phyloP scores from a whole-genome alignment of 129 eudicot genomes.

The Glebionis coronaria region DNA sequence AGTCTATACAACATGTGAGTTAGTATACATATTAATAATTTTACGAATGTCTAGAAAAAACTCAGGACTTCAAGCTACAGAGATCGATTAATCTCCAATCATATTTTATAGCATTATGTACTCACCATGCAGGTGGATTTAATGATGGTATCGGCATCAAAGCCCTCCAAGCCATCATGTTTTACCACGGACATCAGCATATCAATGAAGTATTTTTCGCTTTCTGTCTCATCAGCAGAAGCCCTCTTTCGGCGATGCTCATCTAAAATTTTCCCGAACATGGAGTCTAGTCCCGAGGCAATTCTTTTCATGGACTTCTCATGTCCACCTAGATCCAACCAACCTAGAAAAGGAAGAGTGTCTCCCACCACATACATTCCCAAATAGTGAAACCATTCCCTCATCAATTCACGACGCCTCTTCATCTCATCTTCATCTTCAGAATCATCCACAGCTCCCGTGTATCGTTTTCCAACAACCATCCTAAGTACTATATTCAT shows the following conservation, averaged over 20 bases:
- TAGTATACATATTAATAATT: no score
- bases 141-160: constrained; percentile 5
- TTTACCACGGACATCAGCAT: constrained; percentile 9
- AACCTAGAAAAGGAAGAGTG: neutral
- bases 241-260: neutral
- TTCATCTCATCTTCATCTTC: constrained; percentile 4
- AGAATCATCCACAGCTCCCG: neutral
- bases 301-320: constrained; percentile 9
- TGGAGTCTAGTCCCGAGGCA: neutral
- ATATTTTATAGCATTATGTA: neutral
- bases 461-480: constrained; percentile 1
- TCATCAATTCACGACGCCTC: neutral
- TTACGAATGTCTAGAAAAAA: no score
- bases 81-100: no score
- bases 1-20: no score
- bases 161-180: neutral
- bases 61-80: no score
- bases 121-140: constrained; percentile 10
- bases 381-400: neutral
- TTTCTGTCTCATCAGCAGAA: neutral
- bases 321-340: constrained; percentile 14
- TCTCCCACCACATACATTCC: constrained; percentile 7
- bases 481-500: neutral
- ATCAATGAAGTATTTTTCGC: constrained; percentile 6
- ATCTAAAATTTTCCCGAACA: neutral